Base-by-base conservation (phyloP, 495 filamentous ascomycete species). In the Elasticomyces elasticus region DNA sequence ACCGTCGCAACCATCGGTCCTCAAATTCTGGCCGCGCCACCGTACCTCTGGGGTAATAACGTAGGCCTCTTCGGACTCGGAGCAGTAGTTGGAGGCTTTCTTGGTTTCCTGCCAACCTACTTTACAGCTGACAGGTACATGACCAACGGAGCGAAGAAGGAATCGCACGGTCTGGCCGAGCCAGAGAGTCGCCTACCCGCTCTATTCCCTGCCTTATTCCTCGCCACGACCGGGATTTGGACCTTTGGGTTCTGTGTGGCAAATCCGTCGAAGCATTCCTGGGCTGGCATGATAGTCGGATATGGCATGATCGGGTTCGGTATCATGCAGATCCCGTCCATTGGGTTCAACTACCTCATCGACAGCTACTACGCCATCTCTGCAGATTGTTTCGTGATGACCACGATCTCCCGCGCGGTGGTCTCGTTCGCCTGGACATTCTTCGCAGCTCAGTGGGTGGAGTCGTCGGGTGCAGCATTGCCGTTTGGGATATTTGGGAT, bases 401-500 rank as follows among this genome's bases (percentile, higher is more conserved):
- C 64, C 11, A 62, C 63, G 5, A 60, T 51, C 33, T n/a, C 46
- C 1, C 51, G 63, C 13, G 57, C 63, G 17, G 56, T 67, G n/a
- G 54, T 67, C 15, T 55, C 58, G 9, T 67, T 67, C 44, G 57
- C 58, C 22, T 67, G 63, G 63, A 67, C 63, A 0, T 67, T 63
- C 44, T 67, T 67, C 38, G 58, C 57, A 2, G 58, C 58, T 2
- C 37, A 49, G 26, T 67, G 65, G 65, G 49, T 62, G 4, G 49
- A 26, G 1, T 7, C 44, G 1, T 30, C 27, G 6, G 65, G 65
- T 12, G 44, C 60, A 1, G 63, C 62, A 5, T 52, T 62, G 49
- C 65, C 65, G 12, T 67, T 67, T 42, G 65, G 65, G 0, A 62
- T 67, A 28, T 67, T 65, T 53, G 63, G 63, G 24, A 65, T 67